These are phyloP conservation scores for Pulveroboletus sp. DNA, from an alignment of 768 basidiomycete species.

Conservation along the genomic window DNA sequence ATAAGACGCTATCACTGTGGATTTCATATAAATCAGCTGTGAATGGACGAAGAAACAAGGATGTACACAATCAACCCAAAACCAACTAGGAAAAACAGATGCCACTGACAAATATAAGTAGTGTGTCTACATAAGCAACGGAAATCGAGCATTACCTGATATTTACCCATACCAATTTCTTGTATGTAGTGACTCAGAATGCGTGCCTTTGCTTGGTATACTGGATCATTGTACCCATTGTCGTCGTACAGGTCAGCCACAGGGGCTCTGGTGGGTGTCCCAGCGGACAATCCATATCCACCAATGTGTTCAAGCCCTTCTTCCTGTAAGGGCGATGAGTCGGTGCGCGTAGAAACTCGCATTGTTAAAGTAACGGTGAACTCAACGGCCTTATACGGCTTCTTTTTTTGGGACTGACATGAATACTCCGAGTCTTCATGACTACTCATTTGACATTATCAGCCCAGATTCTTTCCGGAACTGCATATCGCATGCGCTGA, in stretches of 20 bases:
- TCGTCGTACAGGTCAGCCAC: constrained; percentile 31
- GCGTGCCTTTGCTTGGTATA: constrained; percentile 49
- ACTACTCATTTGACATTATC: no score
- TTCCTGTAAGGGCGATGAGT: no score
- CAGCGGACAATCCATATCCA: not conserved
- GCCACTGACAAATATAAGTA: constrained; percentile 37
- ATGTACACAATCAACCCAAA: constrained; percentile 42
- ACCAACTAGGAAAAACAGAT: constrained; percentile 36
- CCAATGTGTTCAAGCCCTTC: not conserved
- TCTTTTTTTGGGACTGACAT: no score
- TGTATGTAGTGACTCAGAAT: constrained; percentile 47
- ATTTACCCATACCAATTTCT: constrained; percentile 56
- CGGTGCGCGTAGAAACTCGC: no score
- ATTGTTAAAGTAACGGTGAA: no score
- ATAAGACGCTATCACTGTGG: no score
- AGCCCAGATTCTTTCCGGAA: no score
- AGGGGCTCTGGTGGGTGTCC: not conserved
- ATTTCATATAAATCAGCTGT: not conserved
- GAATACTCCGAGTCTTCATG: no score
- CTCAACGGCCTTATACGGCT: no score
- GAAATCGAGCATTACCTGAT: constrained; percentile 36
- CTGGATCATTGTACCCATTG: constrained; percentile 41
- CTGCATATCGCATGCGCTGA: no score
- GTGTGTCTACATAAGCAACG: not conserved
- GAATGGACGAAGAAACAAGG: no score